These are phyloP conservation scores for Pseudogymnoascus sp. DNA, from an alignment of 2,329 filamentous ascomycete species.

Conservation along the genomic window DNA sequence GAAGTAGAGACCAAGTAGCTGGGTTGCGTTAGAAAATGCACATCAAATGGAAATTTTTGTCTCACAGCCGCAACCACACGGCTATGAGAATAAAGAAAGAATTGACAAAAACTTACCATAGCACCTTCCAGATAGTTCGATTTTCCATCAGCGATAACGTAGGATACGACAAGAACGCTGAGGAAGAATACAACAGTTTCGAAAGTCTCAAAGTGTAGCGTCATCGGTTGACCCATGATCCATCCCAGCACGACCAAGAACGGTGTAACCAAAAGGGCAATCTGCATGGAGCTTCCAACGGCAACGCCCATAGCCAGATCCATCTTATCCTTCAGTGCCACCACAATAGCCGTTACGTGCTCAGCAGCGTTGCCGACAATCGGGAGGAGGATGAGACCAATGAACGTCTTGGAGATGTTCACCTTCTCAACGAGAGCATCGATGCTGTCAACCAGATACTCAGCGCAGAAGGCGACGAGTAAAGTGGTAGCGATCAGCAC, in stretches of 20 bases:
- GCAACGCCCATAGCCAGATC: conserved; percentile 70
- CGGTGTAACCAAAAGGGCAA: conserved; percentile 72
- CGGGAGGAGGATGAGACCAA: conserved; percentile 69
- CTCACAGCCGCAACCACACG: conserved; percentile 18
- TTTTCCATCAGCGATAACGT: conserved; percentile 71
- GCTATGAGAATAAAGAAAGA: conserved; percentile 23
- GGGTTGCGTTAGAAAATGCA: background rate
- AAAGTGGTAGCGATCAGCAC: conserved; percentile 64
- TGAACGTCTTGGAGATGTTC: conserved; percentile 71
- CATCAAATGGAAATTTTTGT: background rate
- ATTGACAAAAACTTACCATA: conserved; percentile 42
- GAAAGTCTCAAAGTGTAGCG: conserved; percentile 72
- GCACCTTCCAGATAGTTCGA: conserved; percentile 77
- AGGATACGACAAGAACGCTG: conserved; percentile 67
- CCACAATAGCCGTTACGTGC: conserved; percentile 73
- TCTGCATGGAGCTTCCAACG: conserved; percentile 75
- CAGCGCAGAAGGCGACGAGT: conserved; percentile 64
- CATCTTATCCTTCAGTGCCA: conserved; percentile 70
- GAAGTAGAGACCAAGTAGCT: conserved; percentile 37
- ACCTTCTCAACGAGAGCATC: conserved; percentile 61
- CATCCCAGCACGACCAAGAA: conserved; percentile 74
- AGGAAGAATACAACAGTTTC: conserved; percentile 72
- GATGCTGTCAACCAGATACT: conserved; percentile 70
- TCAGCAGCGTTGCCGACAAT: conserved; percentile 76
- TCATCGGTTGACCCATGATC: conserved; percentile 64